Conservation (phyloP, 139 green algal species). For the Trebouxia sp. region DNA sequence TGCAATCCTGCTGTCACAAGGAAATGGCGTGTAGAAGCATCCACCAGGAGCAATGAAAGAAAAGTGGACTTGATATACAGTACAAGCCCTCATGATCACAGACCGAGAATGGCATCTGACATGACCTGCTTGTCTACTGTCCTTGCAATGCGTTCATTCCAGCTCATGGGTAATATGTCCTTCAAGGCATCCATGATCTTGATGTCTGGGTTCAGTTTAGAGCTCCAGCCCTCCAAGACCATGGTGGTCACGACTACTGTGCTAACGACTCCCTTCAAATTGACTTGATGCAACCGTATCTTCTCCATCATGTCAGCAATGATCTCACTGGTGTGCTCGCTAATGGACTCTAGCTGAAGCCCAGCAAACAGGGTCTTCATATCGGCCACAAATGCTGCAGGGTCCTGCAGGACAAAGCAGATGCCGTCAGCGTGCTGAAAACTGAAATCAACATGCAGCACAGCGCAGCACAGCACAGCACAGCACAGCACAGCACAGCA, state of each 20-base stretch:
- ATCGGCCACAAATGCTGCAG: slow-evolving; percentile 55
- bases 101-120: slow-evolving; percentile 14
- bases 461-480: not conserved
- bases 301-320: slow-evolving; percentile 82
- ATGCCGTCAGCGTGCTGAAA: not conserved
- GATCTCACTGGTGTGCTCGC: slow-evolving; percentile 69
- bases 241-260: slow-evolving; percentile 85
- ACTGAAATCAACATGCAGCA: not conserved
- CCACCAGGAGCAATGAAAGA: too few species aligned
- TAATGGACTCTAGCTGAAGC: slow-evolving; percentile 74
- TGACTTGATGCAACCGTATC: slow-evolving; percentile 72
- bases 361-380: slow-evolving; percentile 64
- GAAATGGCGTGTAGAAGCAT: too few species aligned
- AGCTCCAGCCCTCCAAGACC: slow-evolving; percentile 87
- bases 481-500: not conserved
- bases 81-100: not conserved
- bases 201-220: slow-evolving; percentile 86
- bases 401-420: slow-evolving; percentile 44
- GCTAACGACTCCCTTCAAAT: slow-evolving; percentile 54
- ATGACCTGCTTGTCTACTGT: slow-evolving; percentile 28
- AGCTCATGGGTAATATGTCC: slow-evolving; percentile 56
- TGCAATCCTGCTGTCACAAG: too few species aligned
- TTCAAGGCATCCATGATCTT: slow-evolving; percentile 75
- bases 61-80: too few species aligned
- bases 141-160: slow-evolving; percentile 55